A percentile compares a stretch with the other conserved stretches of the same genome.
phyloP scores from a whole-genome alignment of 352 stramenopile genomes.

The Phytophthora meadii region DNA sequence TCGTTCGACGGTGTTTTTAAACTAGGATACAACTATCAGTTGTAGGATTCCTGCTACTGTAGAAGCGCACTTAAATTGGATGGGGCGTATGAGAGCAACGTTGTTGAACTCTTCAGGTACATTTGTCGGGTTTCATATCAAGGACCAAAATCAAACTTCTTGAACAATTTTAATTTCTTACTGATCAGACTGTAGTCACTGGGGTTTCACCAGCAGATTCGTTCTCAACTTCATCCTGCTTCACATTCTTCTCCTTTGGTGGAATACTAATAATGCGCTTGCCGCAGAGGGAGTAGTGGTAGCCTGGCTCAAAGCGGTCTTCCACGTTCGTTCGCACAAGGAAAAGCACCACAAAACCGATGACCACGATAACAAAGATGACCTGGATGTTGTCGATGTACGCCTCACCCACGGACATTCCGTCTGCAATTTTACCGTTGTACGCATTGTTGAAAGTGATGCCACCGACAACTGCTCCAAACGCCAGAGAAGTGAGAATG shows the following conservation, averaged over 20 bases:
- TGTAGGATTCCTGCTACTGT: no score
- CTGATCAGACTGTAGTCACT: conserved; percentile 15
- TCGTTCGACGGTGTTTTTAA: no score
- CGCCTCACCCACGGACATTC: conserved; percentile 51
- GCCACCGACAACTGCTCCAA: conserved; percentile 73
- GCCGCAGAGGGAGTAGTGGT: conserved; percentile 70
- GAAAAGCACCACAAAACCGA: conserved; percentile 70
- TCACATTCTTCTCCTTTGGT: conserved; percentile 43
- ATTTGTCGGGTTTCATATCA: not conserved
- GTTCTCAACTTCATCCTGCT: conserved; percentile 29
- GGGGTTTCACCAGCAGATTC: conserved; percentile 10
- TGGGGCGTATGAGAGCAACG: no score
- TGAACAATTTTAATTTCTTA: conserved; percentile 1
- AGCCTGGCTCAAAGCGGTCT: conserved; percentile 71
- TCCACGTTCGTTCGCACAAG: conserved; percentile 67
- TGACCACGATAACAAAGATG: conserved; percentile 69
- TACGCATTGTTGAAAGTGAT: conserved; percentile 72
- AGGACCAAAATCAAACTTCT: conserved; percentile 2
- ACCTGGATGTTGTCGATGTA: conserved; percentile 81
- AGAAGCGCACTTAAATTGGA: no score
- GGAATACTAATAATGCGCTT: conserved; percentile 66
- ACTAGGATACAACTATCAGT: no score
- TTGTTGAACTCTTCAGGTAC: no score
- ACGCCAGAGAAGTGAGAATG: conserved; percentile 77
- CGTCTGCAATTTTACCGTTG: conserved; percentile 43